Evolutionary conservation across 768 basidiomycete genomes (phyloP), one percentile per base, ranked within the genome.

Genomic region (Lentinula lateritia): DNA sequence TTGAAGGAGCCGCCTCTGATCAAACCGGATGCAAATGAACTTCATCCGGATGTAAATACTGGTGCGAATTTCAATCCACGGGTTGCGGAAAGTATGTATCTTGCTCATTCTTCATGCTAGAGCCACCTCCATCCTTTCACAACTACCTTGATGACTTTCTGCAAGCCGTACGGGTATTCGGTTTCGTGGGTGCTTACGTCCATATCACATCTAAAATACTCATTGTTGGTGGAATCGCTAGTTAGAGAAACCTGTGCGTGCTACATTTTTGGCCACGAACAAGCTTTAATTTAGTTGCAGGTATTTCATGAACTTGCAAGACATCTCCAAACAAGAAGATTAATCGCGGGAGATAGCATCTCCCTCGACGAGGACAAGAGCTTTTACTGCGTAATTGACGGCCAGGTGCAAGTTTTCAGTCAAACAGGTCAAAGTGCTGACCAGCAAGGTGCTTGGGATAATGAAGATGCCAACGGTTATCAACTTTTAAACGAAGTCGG

Each of bases 361-460:
- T 89, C 92, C 34, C 82, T 98, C 3, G 90, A 95, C 66, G 83
- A 91, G 69, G 92, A 98, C 75, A 93, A 93, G 68, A 94, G 89
- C 64, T 99, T 99, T 74, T 98, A 98, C 73, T 98, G 94, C 71
- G 96, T 99, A 38, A 89, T 98, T 36, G 97, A 99, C 71, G 97
- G 97, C n/a, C 90, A 83, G 63, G 96, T 96, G 13, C 93, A 99
- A 69, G 93, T 98, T 10, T 97, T 84, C 71, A 92, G 92, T 15
- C 83, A 85, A 62, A 86, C 87, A 0, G 86, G 84, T 5, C 80
- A 83, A 64, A 68, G 76, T 10, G 78, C 80, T 35, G 73, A 72
- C 4, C 77, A 74, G 56, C 81, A 81, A 59, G 83, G 83, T 45
- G 74, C 82, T 12, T 92, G 88, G 87, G 92, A 92, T 42, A 85